Percentiles rank a stretch among this genome's conserved stretches.
These are phyloP conservation scores for Xylaria sp. DNA, from an alignment of 2,329 filamentous ascomycete genomes.

Conservation along the genomic window DNA sequence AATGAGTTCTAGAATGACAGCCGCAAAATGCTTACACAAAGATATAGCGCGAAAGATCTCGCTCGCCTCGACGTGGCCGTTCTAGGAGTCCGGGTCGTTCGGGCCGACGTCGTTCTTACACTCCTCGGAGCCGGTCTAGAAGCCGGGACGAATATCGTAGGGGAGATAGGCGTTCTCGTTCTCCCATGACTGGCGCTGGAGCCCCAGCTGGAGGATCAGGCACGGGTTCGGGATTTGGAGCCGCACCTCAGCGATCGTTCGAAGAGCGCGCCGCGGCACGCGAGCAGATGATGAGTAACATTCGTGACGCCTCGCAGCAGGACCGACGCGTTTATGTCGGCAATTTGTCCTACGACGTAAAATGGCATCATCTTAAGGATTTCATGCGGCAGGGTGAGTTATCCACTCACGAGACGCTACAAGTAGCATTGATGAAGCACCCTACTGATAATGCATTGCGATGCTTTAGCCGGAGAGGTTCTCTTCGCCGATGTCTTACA, in stretches of 20 bases:
- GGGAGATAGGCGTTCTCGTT: slow-evolving; percentile 80
- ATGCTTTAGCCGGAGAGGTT: slow-evolving; percentile 90
- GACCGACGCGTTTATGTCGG: slow-evolving; percentile 99
- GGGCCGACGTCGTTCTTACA: slow-evolving; percentile 79
- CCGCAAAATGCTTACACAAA: slow-evolving; percentile 48
- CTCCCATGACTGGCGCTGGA: slow-evolving; percentile 84
- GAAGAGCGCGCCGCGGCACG: slow-evolving; percentile 87
- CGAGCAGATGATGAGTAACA: slow-evolving; percentile 95
- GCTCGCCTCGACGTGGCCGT: slow-evolving; percentile 80
- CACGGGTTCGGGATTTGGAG: slow-evolving; percentile 70
- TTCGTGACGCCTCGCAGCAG: slow-evolving; percentile 95
- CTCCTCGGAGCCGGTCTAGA: slow-evolving; percentile 80
- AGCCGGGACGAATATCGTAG: slow-evolving; percentile 83
- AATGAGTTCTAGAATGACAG: slow-evolving; percentile 5
- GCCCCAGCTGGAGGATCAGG: slow-evolving; percentile 76
- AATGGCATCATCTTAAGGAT: slow-evolving; percentile 99
- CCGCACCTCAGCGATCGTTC: slow-evolving; percentile 77
- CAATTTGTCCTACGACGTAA: slow-evolving; percentile 99
- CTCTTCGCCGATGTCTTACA: slow-evolving; percentile 99
- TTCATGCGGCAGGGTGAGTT: slow-evolving; percentile 98
- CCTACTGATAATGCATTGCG: slow-evolving; percentile 53
- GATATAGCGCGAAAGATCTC: slow-evolving; percentile 82
- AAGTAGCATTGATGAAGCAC: slow-evolving; percentile 42
- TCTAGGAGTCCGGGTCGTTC: slow-evolving; percentile 83
- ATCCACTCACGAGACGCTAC: slow-evolving; percentile 34